These are phyloP conservation scores for Podaxis carcinomalis DNA, from an alignment of 768 basidiomycete genomes.

Conservation along the genomic window DNA sequence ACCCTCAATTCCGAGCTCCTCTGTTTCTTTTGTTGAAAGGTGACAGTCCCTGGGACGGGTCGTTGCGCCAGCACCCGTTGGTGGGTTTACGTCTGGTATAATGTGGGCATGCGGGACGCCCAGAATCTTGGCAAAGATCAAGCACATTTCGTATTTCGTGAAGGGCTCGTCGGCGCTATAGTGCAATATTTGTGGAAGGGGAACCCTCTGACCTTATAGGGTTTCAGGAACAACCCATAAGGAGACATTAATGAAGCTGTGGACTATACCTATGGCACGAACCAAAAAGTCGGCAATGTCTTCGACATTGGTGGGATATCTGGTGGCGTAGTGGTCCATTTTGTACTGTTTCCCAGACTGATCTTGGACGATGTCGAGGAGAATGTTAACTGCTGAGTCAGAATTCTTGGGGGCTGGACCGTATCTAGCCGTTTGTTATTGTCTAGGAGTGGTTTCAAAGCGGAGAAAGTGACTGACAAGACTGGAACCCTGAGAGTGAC, in stretches of 20 bases:
- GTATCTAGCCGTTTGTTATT: conserved; percentile 49
- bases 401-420: conserved; percentile 81
- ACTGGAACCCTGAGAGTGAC: conserved; percentile 88
- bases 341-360: conserved; percentile 85
- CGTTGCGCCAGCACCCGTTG: conserved; percentile 60
- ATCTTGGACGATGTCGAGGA: conserved; percentile 83
- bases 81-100: conserved; percentile 64
- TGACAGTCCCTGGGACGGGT: conserved; percentile 78
- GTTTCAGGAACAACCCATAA: neutral
- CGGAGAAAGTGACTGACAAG: conserved; percentile 45
- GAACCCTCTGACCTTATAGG: conserved; percentile 27
- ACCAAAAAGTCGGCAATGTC: conserved; percentile 87
- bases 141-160: conserved; percentile 93
- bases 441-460: neutral
- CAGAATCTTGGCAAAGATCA: conserved; percentile 70
- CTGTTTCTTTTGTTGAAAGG: conserved; percentile 73
- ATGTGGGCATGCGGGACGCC: conserved; percentile 71
- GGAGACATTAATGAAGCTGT: neutral
- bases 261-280: conserved; percentile 55
- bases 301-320: conserved; percentile 87
- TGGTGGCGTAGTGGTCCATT: conserved; percentile 94
- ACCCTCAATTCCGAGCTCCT: conserved; percentile 54
- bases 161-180: conserved; percentile 79
- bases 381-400: conserved; percentile 86
- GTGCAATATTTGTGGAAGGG: conserved; percentile 74